These are phyloP conservation scores for Ogataea hybrid DNA, from an alignment of 1,139 yeast species.

Conservation along the genomic window DNA sequence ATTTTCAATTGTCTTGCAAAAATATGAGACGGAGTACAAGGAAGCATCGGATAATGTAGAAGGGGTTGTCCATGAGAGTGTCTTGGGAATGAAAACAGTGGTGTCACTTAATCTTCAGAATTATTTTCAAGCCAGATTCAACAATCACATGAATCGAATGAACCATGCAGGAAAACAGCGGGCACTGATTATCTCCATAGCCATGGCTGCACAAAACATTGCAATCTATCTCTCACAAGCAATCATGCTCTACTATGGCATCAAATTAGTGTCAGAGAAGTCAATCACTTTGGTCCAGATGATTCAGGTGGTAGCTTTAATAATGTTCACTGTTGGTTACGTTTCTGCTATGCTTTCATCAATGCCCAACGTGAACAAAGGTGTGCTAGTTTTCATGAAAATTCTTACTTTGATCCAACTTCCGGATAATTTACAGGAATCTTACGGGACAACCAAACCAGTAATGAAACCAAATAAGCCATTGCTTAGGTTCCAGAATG, in stretches of 20 bases:
- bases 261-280: conserved; percentile 56
- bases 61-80: conserved; percentile 53
- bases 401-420: conserved; percentile 40
- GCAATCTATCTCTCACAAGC: conserved; percentile 64
- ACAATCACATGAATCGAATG: conserved; percentile 32
- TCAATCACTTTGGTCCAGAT: conserved; percentile 57
- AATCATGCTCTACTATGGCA: conserved; percentile 71
- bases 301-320: conserved; percentile 66
- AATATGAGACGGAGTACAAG: conserved; percentile 60
- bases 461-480: conserved; percentile 18
- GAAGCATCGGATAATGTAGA: conserved; percentile 54
- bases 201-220: conserved; percentile 56
- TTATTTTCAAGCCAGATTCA: conserved; percentile 44
- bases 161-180: conserved; percentile 42
- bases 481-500: conserved; percentile 41
- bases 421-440: conserved; percentile 20
- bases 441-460: conserved; percentile 27
- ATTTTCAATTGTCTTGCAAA: conserved; percentile 52
- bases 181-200: conserved; percentile 59
- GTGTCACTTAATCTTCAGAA: conserved; percentile 50
- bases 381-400: conserved; percentile 63
- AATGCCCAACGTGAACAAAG: conserved; percentile 76
- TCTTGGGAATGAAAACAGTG: conserved; percentile 62
- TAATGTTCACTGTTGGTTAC: conserved; percentile 69
- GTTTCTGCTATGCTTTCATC: conserved; percentile 58